Evolutionary conservation across 345 rosid species (phyloP).

Genomic region (Lepidium aucheri): DNA sequence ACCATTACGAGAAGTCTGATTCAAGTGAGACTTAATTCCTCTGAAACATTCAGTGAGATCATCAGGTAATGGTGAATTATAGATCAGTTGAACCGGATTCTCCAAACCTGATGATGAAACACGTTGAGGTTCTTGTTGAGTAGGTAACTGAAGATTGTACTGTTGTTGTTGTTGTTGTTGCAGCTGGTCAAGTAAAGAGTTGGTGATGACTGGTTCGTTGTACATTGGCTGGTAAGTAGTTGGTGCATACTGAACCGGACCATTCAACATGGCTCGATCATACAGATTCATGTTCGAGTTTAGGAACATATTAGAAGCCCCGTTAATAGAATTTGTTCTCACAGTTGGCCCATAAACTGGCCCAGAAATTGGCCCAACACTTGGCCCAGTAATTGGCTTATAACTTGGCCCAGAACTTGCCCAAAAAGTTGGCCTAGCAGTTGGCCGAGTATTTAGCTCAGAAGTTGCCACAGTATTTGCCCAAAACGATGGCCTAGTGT

Average conservation of each 20-base stretch:
- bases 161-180: neutral
- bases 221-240: neutral
- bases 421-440: too few species aligned
- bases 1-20: neutral
- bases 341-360: too few species aligned
- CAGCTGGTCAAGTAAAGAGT: neutral
- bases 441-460: too few species aligned
- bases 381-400: too few species aligned
- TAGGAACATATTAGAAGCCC: neutral
- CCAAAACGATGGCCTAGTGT: too few species aligned
- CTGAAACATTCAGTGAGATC: neutral
- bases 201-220: neutral
- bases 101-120: neutral
- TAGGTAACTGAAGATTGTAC: neutral
- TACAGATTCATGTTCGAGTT: neutral
- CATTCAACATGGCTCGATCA: neutral
- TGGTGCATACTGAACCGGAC: neutral
- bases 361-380: too few species aligned
- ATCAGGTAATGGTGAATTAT: neutral
- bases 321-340: neutral
- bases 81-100: neutral
- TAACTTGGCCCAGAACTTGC: neutral
- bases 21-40: neutral
- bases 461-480: too few species aligned
- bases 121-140: neutral